Percentiles rank a stretch among this genome's conserved stretches.
Evolutionary conservation across 352 stramenopile species (phyloP).

Genomic region (Phytophthora melonis): DNA sequence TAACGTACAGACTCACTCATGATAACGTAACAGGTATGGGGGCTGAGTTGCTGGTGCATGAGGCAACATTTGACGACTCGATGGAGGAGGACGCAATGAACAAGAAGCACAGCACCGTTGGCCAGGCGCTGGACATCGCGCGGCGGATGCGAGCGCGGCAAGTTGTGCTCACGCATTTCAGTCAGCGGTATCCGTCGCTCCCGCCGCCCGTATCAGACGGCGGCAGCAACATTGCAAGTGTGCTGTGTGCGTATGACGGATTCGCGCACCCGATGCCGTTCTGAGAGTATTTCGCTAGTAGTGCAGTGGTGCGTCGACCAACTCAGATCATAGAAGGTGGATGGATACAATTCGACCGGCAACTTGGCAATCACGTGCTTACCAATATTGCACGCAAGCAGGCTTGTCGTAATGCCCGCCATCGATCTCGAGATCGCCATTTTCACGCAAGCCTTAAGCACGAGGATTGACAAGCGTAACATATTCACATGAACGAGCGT

Average conservation of each 20-base stretch:
- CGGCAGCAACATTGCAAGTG: background rate
- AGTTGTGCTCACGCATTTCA: slow-evolving; percentile 97
- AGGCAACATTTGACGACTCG: slow-evolving; percentile 97
- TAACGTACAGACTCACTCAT: background rate
- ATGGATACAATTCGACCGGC: background rate
- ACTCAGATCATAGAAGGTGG: background rate
- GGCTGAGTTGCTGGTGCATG: slow-evolving; percentile 94
- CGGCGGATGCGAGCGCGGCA: slow-evolving; percentile 77
- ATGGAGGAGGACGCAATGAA: slow-evolving; percentile 93
- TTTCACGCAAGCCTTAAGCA: slow-evolving; percentile 15
- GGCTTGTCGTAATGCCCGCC: background rate
- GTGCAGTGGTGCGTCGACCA: background rate
- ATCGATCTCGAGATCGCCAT: slow-evolving; percentile 7
- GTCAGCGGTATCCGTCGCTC: slow-evolving; percentile 75
- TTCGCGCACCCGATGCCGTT: slow-evolving; percentile 42
- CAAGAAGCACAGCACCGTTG: slow-evolving; percentile 95
- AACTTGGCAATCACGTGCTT: background rate
- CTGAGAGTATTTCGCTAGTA: slow-evolving; percentile 25
- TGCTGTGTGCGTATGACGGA: slow-evolving; percentile 54
- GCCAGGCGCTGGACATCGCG: slow-evolving; percentile 91
- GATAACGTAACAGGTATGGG: slow-evolving; percentile 38
- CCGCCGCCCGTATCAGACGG: slow-evolving; percentile 41
- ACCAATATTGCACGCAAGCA: slow-evolving; percentile 5
- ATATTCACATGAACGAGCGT: no score
- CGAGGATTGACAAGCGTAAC: background rate